Percentiles rank a stretch among this genome's conserved stretches.
These are phyloP conservation scores for Venturia aucupariae DNA, from an alignment of 2,329 filamentous ascomycete species.

Conservation along the genomic window DNA sequence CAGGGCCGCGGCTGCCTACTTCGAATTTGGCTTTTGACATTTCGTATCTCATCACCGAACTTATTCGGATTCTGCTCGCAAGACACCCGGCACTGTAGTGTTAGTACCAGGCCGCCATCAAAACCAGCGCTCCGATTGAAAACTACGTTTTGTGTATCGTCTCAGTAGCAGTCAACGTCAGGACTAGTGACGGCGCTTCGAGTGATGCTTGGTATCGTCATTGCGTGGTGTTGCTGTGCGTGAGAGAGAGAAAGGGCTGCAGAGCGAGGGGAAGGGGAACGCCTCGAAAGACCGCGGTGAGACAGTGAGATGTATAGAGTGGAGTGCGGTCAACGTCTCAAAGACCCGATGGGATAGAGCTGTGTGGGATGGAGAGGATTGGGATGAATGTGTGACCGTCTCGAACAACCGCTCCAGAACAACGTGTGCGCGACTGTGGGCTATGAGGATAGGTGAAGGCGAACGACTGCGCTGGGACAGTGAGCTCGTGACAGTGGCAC, in stretches of 20 bases:
- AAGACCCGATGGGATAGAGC: too few species aligned
- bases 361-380: not conserved
- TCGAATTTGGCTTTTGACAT: conserved; percentile 16
- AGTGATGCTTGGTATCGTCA: conserved; percentile 13
- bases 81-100: conserved; percentile 1
- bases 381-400: not conserved
- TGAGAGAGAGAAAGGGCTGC: not conserved
- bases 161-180: conserved; percentile 9
- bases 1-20: conserved; percentile 13
- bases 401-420: not conserved
- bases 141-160: conserved; percentile 12
- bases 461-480: not conserved
- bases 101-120: conserved; percentile 5
- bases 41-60: conserved; percentile 15
- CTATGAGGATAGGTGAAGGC: not conserved
- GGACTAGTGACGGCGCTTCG: conserved; percentile 9
- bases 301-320: not conserved
- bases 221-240: conserved; percentile 4
- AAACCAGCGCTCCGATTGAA: conserved; percentile 16
- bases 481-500: not conserved
- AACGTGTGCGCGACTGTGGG: not conserved
- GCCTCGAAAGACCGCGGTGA: not conserved
- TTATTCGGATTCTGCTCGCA: conserved; percentile 7
- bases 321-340: not conserved
- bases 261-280: not conserved